Evolutionary conservation across 2,329 filamentous ascomycete genomes (phyloP).

Genomic region (Daldinia sp.): DNA sequence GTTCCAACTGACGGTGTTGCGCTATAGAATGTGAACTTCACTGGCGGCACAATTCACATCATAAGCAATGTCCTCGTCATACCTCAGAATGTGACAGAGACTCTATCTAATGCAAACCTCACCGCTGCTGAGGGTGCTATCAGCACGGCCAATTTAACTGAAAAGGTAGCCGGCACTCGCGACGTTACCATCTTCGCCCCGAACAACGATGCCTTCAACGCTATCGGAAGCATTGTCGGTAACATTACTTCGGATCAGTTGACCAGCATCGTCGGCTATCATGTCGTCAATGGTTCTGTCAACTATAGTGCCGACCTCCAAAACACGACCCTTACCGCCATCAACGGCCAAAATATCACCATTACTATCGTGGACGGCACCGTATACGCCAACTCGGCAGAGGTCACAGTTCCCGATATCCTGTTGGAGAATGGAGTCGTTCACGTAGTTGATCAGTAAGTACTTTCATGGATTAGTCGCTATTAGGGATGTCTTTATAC

Average conservation of each 20-base stretch:
- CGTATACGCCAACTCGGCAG: constrained; percentile 59
- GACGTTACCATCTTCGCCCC: constrained; percentile 73
- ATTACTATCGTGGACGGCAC: constrained; percentile 53
- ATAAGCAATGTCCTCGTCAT: constrained; percentile 58
- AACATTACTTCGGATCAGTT: constrained; percentile 59
- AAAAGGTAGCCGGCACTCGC: constrained; percentile 50
- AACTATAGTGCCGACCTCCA: constrained; percentile 57
- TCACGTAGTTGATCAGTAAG: constrained; percentile 65
- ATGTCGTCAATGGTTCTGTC: constrained; percentile 65
- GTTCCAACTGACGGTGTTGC: neutral
- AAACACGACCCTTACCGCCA: constrained; percentile 45
- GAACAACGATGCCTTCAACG: constrained; percentile 65
- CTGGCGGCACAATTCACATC: constrained; percentile 63
- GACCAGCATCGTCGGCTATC: constrained; percentile 66
- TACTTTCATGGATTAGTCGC: neutral
- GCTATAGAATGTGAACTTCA: constrained; percentile 59
- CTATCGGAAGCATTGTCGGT: constrained; percentile 60
- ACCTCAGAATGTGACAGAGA: constrained; percentile 54
- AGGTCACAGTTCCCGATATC: constrained; percentile 58
- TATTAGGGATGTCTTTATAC: too few species aligned
- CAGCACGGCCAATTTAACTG: constrained; percentile 52
- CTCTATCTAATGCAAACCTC: constrained; percentile 53
- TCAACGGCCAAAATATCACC: constrained; percentile 58
- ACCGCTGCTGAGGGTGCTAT: constrained; percentile 59
- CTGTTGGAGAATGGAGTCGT: constrained; percentile 64